Conservation (phyloP, 2,329 filamentous ascomycete species). For the Dothideomycetes sp. region DNA sequence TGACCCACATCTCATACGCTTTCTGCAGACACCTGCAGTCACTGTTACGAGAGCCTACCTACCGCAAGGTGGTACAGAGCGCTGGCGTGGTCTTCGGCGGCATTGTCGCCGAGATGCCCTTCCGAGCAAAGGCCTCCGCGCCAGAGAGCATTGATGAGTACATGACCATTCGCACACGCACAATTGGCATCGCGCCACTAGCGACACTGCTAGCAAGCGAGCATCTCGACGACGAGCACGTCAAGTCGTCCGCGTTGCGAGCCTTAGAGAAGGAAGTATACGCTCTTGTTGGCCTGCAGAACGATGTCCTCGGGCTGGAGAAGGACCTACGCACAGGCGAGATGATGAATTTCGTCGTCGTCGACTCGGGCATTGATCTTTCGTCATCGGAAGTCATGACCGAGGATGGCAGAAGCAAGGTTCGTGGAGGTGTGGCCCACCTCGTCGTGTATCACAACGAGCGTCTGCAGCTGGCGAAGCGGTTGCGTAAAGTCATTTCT, state of each 20-base stretch:
- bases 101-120: background rate
- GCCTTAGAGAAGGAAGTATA: slow-evolving; percentile 4
- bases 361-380: background rate
- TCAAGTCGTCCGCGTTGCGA: background rate
- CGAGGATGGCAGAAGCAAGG: too few species aligned
- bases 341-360: slow-evolving; percentile 6
- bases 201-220: background rate
- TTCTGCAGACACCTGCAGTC: background rate
- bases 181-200: slow-evolving; percentile 1
- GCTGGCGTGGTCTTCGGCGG: background rate
- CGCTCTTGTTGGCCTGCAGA: slow-evolving; percentile 9
- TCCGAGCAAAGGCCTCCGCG: background rate
- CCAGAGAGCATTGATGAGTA: background rate
- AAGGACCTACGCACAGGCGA: slow-evolving; percentile 7
- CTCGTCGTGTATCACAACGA: background rate
- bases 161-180: slow-evolving; percentile 1
- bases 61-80: background rate
- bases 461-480: background rate
- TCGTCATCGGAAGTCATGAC: too few species aligned
- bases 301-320: slow-evolving; percentile 10
- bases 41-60: background rate
- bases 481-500: background rate
- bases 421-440: background rate
- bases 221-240: background rate
- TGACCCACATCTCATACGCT: background rate